Percentiles rank a stretch among this genome's conserved stretches.
These are phyloP conservation scores for Crithidia sp. DNA, from an alignment of 208 protist genomes.

Conservation along the genomic window DNA sequence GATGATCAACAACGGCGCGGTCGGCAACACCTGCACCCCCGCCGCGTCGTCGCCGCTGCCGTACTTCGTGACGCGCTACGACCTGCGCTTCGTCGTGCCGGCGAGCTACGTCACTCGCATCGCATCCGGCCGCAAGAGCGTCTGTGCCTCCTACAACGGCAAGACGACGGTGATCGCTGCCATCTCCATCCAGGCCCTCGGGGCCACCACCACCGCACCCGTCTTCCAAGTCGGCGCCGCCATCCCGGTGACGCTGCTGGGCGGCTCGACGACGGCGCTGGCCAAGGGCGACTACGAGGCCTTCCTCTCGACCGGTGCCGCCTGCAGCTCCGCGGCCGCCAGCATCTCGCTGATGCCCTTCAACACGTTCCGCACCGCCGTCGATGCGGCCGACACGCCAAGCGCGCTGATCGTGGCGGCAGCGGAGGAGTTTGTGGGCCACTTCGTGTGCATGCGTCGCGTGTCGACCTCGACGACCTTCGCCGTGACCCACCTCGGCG, in stretches of 20 bases:
- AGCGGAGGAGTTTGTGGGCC: not conserved
- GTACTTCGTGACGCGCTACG: slow-evolving; percentile 47
- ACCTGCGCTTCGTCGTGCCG: slow-evolving; percentile 44
- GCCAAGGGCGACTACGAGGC: slow-evolving; percentile 45
- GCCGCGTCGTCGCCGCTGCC: slow-evolving; percentile 33
- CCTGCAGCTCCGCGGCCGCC: slow-evolving; percentile 35
- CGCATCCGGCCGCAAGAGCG: slow-evolving; percentile 47
- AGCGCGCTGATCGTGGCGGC: slow-evolving; percentile 22
- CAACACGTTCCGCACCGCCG: slow-evolving; percentile 30
- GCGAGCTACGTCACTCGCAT: slow-evolving; percentile 24
- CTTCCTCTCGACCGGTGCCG: slow-evolving; percentile 44
- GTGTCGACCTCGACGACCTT: slow-evolving; percentile 30
- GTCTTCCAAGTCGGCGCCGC: slow-evolving; percentile 28
- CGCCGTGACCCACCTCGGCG: slow-evolving; percentile 15
- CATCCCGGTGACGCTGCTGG: slow-evolving; percentile 43
- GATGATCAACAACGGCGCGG: slow-evolving; percentile 68
- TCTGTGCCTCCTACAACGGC: slow-evolving; percentile 52
- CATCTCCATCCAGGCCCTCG: slow-evolving; percentile 31
- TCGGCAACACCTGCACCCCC: slow-evolving; percentile 48
- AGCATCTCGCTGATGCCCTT: slow-evolving; percentile 29
- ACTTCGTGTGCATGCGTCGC: slow-evolving; percentile 40
- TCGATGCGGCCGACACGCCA: slow-evolving; percentile 10
- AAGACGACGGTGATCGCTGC: slow-evolving; percentile 43
- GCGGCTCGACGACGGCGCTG: slow-evolving; percentile 46
- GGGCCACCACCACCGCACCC: slow-evolving; percentile 30